These are phyloP conservation scores for Starmerella etchellsii DNA, from an alignment of 805 yeast genomes.

Conservation along the genomic window DNA sequence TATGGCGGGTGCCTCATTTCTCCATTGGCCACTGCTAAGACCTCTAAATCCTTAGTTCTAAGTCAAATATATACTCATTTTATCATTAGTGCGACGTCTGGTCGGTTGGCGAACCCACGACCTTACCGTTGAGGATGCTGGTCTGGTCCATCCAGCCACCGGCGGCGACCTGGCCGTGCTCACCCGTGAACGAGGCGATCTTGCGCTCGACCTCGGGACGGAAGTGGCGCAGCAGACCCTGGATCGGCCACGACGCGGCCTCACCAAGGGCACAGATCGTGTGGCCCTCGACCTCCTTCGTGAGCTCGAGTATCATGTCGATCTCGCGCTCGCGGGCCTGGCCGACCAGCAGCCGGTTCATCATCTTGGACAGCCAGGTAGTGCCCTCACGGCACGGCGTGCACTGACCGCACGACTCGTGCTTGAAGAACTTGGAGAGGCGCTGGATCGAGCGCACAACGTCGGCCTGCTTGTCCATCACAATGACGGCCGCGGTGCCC, in stretches of 20 bases:
- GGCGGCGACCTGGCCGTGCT: conserved; percentile 38
- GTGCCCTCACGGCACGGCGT: conserved; percentile 94
- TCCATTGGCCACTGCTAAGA: too few species aligned
- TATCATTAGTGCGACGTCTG: conserved; percentile 13
- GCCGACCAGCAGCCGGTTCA: conserved; percentile 68
- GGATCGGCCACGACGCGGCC: conserved; percentile 90
- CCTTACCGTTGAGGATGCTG: conserved; percentile 47
- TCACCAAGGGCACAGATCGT: conserved; percentile 88
- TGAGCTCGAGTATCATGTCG: conserved; percentile 71
- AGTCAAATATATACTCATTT: not conserved
- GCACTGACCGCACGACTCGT: conserved; percentile 90
- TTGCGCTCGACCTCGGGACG: conserved; percentile 71
- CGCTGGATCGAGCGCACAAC: conserved; percentile 77
- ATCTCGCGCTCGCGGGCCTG: conserved; percentile 73
- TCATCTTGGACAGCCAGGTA: conserved; percentile 69
- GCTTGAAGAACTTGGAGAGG: conserved; percentile 72
- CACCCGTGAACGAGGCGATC: conserved; percentile 46
- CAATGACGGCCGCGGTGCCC: conserved; percentile 89
- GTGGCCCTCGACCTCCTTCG: conserved; percentile 82
- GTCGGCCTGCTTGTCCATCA: conserved; percentile 77
- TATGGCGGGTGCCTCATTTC: too few species aligned
- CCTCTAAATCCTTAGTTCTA: not conserved
- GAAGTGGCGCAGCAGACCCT: conserved; percentile 75
- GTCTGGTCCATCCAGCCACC: conserved; percentile 74
- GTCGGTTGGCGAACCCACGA: conserved; percentile 34